Base-by-base conservation (phyloP, 148 eudicot genomes). In the Amaranthus cruentus region DNA sequence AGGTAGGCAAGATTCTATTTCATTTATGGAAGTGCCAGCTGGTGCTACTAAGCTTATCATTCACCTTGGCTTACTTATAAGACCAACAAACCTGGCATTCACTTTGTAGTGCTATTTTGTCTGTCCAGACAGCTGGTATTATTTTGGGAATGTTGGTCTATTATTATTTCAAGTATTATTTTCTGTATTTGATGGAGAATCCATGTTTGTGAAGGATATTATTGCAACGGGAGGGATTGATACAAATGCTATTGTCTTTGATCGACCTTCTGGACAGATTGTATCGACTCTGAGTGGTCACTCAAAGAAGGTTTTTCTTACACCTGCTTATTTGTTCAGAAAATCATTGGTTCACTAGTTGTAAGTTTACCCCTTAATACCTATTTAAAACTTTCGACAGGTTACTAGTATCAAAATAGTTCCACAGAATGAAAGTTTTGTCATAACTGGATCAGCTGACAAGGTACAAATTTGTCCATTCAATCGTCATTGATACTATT, bases 231-330 rank as follows among this genome's bases (percentile, higher is more conserved):
- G 93, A 43, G 98, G 98, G 38, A 86, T 77, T 55, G 98, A 95
- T 77, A 70, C 98, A 66, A 95, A 85, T 85, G 96, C 87, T 66
- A 89, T 90, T 47, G 83, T 95, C 72, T 91, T 95, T 78, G 81
- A 91, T 85, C 86, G 89, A 69, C 71, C 93, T 52, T 87, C 97
- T 68, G 96, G 88, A 73, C 86, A 88, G 86, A 89, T 88, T 51
- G 74, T 90, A 80, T 88, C 98, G 46, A 95, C 96, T 11, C 96
- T 91, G 48, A 95, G 91, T 81, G 97, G 97, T 75, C 98, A 95
- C 75, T 90, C 98, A 60, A 95, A 95, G 89, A 91, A 88, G 98
- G 98, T 92, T 10, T 15, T 61, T 50, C 47, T 18, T 51, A 5
- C 5, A 51, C 43, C 71, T 52, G 57, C 47, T 15, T 70, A 65